Percentiles rank a stretch among this genome's conserved stretches.
Evolutionary conservation across 768 basidiomycete species (phyloP).

Genomic region (Serendipita sp.): DNA sequence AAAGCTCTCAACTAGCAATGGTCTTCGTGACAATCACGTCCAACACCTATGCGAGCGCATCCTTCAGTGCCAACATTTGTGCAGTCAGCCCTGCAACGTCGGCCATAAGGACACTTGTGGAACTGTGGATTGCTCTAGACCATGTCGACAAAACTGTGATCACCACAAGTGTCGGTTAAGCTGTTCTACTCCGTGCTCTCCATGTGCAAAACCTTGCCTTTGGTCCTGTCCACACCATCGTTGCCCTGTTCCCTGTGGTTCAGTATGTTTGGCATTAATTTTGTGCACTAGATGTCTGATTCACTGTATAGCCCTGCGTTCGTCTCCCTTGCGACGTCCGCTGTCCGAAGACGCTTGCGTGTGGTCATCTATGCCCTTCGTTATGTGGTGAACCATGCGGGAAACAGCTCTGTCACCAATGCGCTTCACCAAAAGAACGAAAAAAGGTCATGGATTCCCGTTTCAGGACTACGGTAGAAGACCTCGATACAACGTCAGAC

Average conservation of each 20-base stretch:
- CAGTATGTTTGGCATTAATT: constrained; percentile 26
- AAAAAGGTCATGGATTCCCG: constrained; percentile 43
- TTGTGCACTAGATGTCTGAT: not conserved
- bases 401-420: constrained; percentile 37
- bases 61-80: constrained; percentile 42
- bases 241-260: constrained; percentile 52
- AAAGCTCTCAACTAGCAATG: constrained; percentile 9
- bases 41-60: constrained; percentile 33
- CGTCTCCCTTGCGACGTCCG: constrained; percentile 46
- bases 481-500: constrained; percentile 27
- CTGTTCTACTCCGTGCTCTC: constrained; percentile 41
- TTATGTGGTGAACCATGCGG: constrained; percentile 54
- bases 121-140: constrained; percentile 27
- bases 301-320: constrained; percentile 34
- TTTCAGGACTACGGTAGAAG: constrained; percentile 32
- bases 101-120: constrained; percentile 32
- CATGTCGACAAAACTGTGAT: constrained; percentile 37
- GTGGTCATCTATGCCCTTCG: constrained; percentile 53
- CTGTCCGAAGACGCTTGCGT: constrained; percentile 31
- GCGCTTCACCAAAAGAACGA: constrained; percentile 23
- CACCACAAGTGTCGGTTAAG: constrained; percentile 33
- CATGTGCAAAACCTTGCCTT: constrained; percentile 43
- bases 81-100: constrained; percentile 26
- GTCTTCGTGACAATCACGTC: constrained; percentile 22
- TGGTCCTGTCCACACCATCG: constrained; percentile 41